Conservation (phyloP, 2,329 filamentous ascomycete genomes). For the Stachybotrys echinatus region DNA sequence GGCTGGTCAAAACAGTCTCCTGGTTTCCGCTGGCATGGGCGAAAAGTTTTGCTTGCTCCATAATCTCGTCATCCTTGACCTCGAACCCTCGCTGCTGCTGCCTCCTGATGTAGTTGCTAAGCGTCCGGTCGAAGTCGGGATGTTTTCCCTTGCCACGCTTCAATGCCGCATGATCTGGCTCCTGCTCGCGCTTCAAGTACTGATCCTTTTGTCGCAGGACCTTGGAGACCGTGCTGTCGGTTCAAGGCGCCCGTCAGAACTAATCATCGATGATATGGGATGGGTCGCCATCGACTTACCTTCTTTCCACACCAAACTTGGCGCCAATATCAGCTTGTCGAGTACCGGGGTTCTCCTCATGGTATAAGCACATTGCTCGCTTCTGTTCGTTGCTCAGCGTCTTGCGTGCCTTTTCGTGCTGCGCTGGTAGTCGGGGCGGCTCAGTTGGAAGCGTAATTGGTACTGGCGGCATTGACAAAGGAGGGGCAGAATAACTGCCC, state of each 20-base stretch:
- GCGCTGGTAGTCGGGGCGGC: constrained; percentile 22
- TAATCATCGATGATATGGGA: background rate
- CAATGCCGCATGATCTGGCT: constrained; percentile 59
- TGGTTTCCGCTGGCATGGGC: constrained; percentile 62
- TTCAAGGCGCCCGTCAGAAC: constrained; percentile 16
- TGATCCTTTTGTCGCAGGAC: constrained; percentile 92
- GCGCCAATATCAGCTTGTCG: constrained; percentile 97
- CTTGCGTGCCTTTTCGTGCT: constrained; percentile 63
- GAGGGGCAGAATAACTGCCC: constrained; percentile 52
- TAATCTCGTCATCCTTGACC: constrained; percentile 74
- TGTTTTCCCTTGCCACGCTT: constrained; percentile 80
- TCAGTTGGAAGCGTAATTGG: constrained; percentile 42
- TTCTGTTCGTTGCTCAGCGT: constrained; percentile 90
- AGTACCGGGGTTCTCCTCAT: constrained; percentile 80
- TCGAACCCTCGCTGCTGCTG: constrained; percentile 69
- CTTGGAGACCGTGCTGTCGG: constrained; percentile 88
- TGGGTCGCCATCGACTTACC: constrained; percentile 50
- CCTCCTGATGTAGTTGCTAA: constrained; percentile 83
- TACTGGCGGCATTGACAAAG: constrained; percentile 53
- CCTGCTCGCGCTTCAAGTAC: constrained; percentile 79
- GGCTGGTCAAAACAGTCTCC: constrained; percentile 65
- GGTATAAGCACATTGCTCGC: constrained; percentile 88
- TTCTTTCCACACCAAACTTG: constrained; percentile 94
- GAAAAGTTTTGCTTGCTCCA: constrained; percentile 79
- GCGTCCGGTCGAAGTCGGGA: constrained; percentile 85